These are phyloP conservation scores for Aspergillus sp. DNA, from an alignment of 2,329 filamentous ascomycete species.

Conservation along the genomic window DNA sequence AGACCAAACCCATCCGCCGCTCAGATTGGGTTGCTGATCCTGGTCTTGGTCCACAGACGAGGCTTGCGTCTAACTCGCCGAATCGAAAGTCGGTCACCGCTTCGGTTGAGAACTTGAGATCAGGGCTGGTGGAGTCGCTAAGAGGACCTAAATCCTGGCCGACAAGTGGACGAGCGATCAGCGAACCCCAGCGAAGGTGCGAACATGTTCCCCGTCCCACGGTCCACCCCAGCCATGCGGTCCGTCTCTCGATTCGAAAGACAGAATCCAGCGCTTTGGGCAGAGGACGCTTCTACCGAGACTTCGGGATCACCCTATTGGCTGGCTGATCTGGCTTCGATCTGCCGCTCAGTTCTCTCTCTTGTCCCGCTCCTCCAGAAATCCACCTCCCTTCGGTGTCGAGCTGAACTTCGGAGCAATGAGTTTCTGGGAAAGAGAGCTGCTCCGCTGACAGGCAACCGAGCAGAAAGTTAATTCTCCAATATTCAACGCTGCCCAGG, in stretches of 20 bases:
- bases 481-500: neutral
- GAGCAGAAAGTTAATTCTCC: neutral
- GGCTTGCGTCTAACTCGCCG: constrained; percentile 16
- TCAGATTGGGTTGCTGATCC: constrained; percentile 22
- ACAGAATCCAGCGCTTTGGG: constrained; percentile 7
- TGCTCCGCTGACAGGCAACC: neutral
- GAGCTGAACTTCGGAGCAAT: constrained; percentile 12
- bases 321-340: constrained; percentile 8
- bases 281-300: constrained; percentile 2
- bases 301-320: constrained; percentile 6
- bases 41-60: constrained; percentile 12
- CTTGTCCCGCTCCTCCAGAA: neutral
- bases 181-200: neutral
- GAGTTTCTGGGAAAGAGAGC: neutral
- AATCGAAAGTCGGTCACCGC: constrained; percentile 14
- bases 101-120: constrained; percentile 20
- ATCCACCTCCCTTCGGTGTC: neutral
- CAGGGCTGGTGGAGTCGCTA: constrained; percentile 18
- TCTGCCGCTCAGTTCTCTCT: neutral
- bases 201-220: constrained; percentile 16
- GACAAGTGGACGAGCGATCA: too few species aligned
- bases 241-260: neutral
- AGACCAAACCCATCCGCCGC: constrained; percentile 9
- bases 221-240: neutral
- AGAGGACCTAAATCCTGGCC: neutral